These are phyloP conservation scores for Mayamaea pseudoterrestris DNA, from an alignment of 108 stramenopile genomes.

Conservation along the genomic window DNA sequence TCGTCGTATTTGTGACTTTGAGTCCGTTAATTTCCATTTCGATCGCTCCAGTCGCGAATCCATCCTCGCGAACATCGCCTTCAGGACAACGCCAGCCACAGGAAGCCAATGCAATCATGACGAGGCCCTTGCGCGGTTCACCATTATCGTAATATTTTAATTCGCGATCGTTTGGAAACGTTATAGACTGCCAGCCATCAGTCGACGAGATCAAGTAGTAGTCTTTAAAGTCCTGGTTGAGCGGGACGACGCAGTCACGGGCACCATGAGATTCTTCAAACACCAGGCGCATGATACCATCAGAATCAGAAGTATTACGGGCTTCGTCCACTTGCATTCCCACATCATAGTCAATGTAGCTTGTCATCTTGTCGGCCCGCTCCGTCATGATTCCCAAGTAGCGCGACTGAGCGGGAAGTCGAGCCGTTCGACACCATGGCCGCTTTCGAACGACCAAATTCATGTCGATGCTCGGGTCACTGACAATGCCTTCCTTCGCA, in stretches of 20 bases:
- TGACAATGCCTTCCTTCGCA: constrained; percentile 7
- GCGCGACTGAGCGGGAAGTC: constrained; percentile 29
- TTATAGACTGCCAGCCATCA: constrained; percentile 16
- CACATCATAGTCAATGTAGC: constrained; percentile 7
- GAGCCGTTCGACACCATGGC: constrained; percentile 34
- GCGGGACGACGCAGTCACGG: background rate
- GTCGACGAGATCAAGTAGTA: constrained; percentile 12
- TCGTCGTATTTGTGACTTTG: too few relatives aligned
- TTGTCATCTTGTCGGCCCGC: background rate
- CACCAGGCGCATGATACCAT: constrained; percentile 1
- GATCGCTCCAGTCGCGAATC: too few relatives aligned
- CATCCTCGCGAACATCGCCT: too few relatives aligned
- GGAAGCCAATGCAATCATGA: background rate
- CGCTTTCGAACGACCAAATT: too few relatives aligned
- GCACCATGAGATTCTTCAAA: background rate
- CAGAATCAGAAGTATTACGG: background rate
- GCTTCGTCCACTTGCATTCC: background rate
- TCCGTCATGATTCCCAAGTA: constrained; percentile 22
- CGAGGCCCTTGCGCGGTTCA: background rate
- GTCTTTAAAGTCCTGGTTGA: constrained; percentile 14
- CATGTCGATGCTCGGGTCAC: constrained; percentile 14
- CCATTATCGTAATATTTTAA: constrained; percentile 7
- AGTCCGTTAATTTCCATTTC: too few relatives aligned
- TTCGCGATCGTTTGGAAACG: constrained; percentile 31
- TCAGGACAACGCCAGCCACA: constrained; percentile 3